These are phyloP conservation scores for Daphne laureola DNA, from an alignment of 441 rosid genomes.

Conservation along the genomic window DNA sequence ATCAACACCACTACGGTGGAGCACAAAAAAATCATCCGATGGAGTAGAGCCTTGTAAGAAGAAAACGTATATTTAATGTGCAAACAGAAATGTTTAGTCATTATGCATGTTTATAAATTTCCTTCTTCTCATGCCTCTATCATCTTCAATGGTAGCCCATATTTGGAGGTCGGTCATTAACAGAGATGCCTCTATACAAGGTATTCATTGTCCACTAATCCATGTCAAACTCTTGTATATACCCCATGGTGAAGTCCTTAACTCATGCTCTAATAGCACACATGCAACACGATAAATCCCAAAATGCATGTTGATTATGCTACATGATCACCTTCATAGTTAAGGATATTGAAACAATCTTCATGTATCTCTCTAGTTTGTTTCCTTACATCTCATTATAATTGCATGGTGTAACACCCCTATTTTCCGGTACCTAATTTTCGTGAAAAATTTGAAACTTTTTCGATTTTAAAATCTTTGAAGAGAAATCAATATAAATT, in stretches of 20 bases:
- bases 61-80: conserved; percentile 6
- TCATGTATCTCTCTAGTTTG: conserved; percentile 8
- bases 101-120: conserved; percentile 7
- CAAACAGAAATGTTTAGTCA: background rate
- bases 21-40: no score
- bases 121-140: conserved; percentile 8
- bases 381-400: conserved; percentile 20
- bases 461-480: no score
- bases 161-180: conserved; percentile 89
- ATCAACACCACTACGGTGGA: no score
- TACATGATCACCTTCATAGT: conserved; percentile 95
- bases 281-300: no score
- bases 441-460: no score
- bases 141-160: conserved; percentile 51
- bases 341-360: conserved; percentile 22
- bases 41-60: no score
- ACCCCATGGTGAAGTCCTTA: conserved; percentile 10
- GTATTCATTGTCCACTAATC: no score
- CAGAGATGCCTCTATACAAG: conserved; percentile 74
- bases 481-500: no score
- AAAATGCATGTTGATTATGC: conserved; percentile 21
- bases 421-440: no score
- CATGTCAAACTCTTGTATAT: no score
- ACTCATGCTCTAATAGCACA: no score
- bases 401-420: no score